These are phyloP conservation scores for Trametes coccinea DNA, from an alignment of 768 basidiomycete species.

Conservation along the genomic window DNA sequence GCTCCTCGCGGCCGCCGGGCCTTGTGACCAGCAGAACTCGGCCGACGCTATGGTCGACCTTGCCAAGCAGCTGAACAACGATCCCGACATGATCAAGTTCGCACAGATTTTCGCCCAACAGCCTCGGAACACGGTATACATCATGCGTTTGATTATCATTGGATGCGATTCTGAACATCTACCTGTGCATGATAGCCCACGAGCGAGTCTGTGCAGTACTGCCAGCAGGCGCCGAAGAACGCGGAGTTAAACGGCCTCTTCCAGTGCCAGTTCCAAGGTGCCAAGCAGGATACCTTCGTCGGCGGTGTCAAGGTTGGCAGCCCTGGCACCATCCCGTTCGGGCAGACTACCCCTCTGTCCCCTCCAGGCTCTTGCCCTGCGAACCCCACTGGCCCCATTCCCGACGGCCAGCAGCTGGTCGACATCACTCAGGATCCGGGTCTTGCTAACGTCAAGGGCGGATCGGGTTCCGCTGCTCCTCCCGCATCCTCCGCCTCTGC, in stretches of 20 bases:
- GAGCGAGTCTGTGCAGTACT: conserved; percentile 46
- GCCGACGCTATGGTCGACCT: conserved; percentile 54
- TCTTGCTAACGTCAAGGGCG: not conserved
- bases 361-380: conserved; percentile 56
- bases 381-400: conserved; percentile 45
- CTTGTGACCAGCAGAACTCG: conserved; percentile 46
- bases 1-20: conserved; percentile 50
- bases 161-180: not conserved
- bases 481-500: not conserved
- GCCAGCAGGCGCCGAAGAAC: conserved; percentile 53
- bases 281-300: conserved; percentile 45
- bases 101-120: conserved; percentile 59
- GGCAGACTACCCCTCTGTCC: conserved; percentile 39
- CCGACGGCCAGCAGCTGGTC: conserved; percentile 46
- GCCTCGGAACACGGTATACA: conserved; percentile 52
- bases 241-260: conserved; percentile 53
- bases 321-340: conserved; percentile 55
- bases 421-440: conserved; percentile 27
- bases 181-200: conserved; percentile 13
- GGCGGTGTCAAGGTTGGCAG: conserved; percentile 44
- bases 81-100: conserved; percentile 48
- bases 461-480: not conserved
- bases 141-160: not conserved
- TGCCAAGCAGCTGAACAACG: conserved; percentile 45
- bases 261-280: conserved; percentile 59